Conservation (phyloP, 768 basidiomycete species). For the Kwoniella newhampshirensis region DNA sequence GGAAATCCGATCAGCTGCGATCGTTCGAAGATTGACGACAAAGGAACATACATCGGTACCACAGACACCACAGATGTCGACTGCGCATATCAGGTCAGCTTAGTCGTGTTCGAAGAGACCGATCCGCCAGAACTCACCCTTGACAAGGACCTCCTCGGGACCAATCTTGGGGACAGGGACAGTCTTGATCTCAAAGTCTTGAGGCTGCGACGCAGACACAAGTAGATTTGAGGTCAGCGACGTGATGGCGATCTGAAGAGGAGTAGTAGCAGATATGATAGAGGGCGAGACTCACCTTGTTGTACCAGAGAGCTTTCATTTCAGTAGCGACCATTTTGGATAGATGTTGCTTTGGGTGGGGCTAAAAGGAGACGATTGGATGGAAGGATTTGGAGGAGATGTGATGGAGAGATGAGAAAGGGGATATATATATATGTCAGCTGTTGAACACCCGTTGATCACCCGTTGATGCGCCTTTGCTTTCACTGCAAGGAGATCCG, state of each 20-base stretch:
- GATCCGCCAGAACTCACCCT: constrained; percentile 58
- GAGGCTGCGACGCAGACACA: constrained; percentile 57
- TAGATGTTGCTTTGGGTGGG: constrained; percentile 6
- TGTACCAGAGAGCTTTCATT: constrained; percentile 77
- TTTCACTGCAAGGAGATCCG: background rate
- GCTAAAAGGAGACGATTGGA: background rate
- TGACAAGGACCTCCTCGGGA: constrained; percentile 72
- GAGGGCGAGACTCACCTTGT: constrained; percentile 59
- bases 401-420: background rate
- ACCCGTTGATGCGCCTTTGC: background rate
- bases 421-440: background rate
- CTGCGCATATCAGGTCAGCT: constrained; percentile 18
- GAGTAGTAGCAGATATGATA: too few species aligned
- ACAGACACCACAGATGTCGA: constrained; percentile 59
- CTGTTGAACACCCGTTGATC: background rate
- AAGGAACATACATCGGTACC: constrained; percentile 59
- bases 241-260: too few species aligned
- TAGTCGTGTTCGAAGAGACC: background rate
- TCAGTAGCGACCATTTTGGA: constrained; percentile 33
- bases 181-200: constrained; percentile 65
- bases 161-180: constrained; percentile 67
- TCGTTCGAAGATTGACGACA: background rate
- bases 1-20: constrained; percentile 4
- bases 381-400: background rate
- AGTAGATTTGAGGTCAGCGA: background rate